Percentiles rank a stretch among this genome's conserved stretches.
Conservation (phyloP, 1,284 basidiomycete species). For the Apiotrichum domesticum region DNA sequence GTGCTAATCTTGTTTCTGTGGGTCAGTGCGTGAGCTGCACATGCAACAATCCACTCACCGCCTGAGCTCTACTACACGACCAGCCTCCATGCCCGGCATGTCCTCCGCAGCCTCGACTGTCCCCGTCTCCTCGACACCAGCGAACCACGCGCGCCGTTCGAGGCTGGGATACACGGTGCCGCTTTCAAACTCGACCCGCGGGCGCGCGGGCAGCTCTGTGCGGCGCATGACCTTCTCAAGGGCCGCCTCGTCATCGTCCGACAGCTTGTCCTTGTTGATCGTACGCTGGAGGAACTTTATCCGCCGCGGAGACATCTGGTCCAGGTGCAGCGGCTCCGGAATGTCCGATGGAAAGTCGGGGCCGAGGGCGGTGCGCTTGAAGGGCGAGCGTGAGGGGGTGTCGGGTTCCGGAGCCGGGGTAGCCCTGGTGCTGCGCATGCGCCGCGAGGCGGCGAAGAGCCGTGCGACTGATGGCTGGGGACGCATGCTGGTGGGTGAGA, state of each 20-base stretch:
- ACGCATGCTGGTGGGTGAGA: neutral
- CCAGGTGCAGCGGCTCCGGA: constrained; percentile 1
- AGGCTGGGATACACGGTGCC: constrained; percentile 3
- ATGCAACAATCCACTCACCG: constrained; percentile 22
- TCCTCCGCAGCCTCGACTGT: constrained; percentile 9
- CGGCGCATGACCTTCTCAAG: constrained; percentile 9
- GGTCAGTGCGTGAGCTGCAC: no score
- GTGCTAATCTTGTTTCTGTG: constrained; percentile 1
- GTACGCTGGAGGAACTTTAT: constrained; percentile 1
- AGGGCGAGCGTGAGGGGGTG: no score
- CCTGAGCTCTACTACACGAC: constrained; percentile 35
- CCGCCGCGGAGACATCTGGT: neutral
- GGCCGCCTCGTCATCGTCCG: constrained; percentile 9
- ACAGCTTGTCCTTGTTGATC: constrained; percentile 1
- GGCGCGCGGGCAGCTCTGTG: neutral
- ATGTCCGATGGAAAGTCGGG: no score
- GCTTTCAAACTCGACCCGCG: constrained; percentile 3
- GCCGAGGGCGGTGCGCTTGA: no score
- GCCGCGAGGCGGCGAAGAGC: neutral
- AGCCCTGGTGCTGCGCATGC: neutral
- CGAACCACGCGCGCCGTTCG: constrained; percentile 12
- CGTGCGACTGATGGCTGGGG: neutral
- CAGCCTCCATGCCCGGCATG: constrained; percentile 24
- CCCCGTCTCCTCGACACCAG: neutral
- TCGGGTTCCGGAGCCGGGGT: no score